phyloP scores from a whole-genome alignment of 2,329 filamentous ascomycete genomes.

The Cladosporium austrohemisphaericum region DNA sequence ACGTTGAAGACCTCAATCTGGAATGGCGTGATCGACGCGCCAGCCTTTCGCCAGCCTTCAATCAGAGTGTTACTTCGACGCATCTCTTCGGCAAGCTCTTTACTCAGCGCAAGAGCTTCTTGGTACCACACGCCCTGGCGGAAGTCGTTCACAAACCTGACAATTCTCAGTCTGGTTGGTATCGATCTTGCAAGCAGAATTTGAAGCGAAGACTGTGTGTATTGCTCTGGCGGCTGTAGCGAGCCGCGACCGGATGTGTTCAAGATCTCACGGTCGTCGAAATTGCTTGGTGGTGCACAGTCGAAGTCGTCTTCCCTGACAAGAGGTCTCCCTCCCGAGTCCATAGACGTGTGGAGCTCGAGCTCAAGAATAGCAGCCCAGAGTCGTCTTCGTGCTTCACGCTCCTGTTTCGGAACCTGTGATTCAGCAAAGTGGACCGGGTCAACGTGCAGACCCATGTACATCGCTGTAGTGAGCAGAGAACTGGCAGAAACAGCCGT shows the following conservation, averaged over 20 bases:
- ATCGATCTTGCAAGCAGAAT: conserved; percentile 6
- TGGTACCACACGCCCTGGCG: not conserved
- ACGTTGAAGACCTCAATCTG: conserved; percentile 9
- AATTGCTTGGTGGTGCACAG: conserved; percentile 7
- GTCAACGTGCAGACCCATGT: conserved; percentile 12
- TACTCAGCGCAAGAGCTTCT: conserved; percentile 8
- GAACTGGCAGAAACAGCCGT: conserved; percentile 8
- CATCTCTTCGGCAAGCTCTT: conserved; percentile 11
- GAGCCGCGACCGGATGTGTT: not conserved
- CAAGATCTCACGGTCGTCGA: not conserved
- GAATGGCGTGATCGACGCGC: conserved; percentile 4
- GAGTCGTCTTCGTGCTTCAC: conserved; percentile 9
- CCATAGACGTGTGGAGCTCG: conserved; percentile 6
- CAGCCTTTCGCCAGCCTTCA: conserved; percentile 4
- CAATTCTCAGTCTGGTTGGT: conserved; percentile 6
- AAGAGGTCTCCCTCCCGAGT: conserved; percentile 7
- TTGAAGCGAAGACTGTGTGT: conserved; percentile 5
- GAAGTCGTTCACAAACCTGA: conserved; percentile 11
- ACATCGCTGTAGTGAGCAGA: conserved; percentile 6
- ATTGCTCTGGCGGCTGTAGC: not conserved
- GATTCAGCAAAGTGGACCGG: conserved; percentile 3
- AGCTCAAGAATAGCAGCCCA: conserved; percentile 14
- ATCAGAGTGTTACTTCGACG: conserved; percentile 5
- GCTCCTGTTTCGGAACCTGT: conserved; percentile 3
- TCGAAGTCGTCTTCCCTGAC: conserved; percentile 9